These are phyloP conservation scores for Agaricus subrufescens DNA, from an alignment of 768 basidiomycete genomes.

Conservation along the genomic window DNA sequence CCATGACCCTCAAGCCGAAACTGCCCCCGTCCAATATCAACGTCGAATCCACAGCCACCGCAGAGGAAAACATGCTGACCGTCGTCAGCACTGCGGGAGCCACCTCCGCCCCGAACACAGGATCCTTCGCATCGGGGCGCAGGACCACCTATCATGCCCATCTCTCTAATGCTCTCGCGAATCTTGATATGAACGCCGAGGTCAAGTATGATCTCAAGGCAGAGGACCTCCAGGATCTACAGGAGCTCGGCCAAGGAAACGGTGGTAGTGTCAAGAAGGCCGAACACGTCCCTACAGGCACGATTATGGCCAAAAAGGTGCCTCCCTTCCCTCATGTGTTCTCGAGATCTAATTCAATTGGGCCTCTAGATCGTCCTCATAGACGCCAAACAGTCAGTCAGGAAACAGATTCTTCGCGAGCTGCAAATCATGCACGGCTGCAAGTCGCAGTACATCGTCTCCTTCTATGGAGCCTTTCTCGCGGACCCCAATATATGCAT, in stretches of 20 bases:
- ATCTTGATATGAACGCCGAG: constrained; percentile 80
- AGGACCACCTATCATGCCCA: constrained; percentile 76
- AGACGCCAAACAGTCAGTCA: constrained; percentile 92
- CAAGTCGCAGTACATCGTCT: constrained; percentile 88
- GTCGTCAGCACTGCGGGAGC: constrained; percentile 47
- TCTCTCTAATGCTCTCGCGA: constrained; percentile 81
- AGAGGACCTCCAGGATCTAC: constrained; percentile 87
- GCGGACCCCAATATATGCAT: constrained; percentile 98
- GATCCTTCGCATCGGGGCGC: constrained; percentile 32
- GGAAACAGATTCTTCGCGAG: constrained; percentile 97
- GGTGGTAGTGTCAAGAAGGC: constrained; percentile 98
- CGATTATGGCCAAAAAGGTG: constrained; percentile 98
- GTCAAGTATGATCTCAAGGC: constrained; percentile 80
- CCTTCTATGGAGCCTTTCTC: constrained; percentile 95
- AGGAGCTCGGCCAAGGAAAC: constrained; percentile 93
- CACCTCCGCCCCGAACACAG: constrained; percentile 43
- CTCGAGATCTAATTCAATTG: background rate
- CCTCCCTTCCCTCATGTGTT: constrained; percentile 18
- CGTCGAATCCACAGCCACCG: constrained; percentile 17
- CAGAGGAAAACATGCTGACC: constrained; percentile 35
- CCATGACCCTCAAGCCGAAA: constrained; percentile 78
- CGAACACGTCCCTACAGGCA: constrained; percentile 85
- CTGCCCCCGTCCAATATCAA: constrained; percentile 38
- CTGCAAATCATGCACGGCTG: constrained; percentile 99
- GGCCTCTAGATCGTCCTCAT: constrained; percentile 80